Percentiles rank a stretch among this genome's conserved stretches.
These are phyloP conservation scores for Alternaria ventricosa DNA, from an alignment of 2,329 filamentous ascomycete genomes.

Conservation along the genomic window DNA sequence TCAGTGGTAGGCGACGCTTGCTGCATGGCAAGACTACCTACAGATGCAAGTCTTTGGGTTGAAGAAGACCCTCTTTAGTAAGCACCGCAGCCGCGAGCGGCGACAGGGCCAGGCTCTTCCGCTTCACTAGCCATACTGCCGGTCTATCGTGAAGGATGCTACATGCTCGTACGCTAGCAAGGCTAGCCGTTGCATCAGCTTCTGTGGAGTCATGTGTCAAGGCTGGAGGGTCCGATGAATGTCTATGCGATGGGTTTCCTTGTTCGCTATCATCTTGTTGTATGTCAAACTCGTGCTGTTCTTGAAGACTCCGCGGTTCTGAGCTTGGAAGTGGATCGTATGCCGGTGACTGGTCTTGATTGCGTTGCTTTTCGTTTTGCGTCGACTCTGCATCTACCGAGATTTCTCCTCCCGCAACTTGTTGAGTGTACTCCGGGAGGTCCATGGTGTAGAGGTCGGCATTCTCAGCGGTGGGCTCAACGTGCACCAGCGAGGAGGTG, in stretches of 20 bases:
- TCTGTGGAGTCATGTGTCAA: background rate
- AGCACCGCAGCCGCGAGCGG: conserved; percentile 38
- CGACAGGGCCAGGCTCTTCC: conserved; percentile 30
- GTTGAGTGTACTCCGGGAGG: conserved; percentile 28
- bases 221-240: background rate
- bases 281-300: background rate
- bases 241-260: background rate
- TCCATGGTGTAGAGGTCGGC: conserved; percentile 25
- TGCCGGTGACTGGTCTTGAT: background rate
- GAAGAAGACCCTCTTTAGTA: conserved; percentile 31
- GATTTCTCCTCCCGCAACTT: conserved; percentile 16
- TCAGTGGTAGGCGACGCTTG: background rate
- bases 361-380: conserved; percentile 16
- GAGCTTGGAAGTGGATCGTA: background rate
- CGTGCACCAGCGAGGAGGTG: background rate
- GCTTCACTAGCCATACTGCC: conserved; percentile 38
- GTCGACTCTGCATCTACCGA: conserved; percentile 25
- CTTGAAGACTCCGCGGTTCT: background rate
- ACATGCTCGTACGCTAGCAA: conserved; percentile 25
- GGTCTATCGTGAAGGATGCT: conserved; percentile 29
- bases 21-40: conserved; percentile 10
- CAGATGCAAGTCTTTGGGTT: conserved; percentile 35
- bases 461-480: conserved; percentile 7
- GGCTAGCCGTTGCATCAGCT: background rate
- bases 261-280: background rate